Conservation (phyloP, 2,329 filamentous ascomycete species). For the Annulohypoxylon truncatum region DNA sequence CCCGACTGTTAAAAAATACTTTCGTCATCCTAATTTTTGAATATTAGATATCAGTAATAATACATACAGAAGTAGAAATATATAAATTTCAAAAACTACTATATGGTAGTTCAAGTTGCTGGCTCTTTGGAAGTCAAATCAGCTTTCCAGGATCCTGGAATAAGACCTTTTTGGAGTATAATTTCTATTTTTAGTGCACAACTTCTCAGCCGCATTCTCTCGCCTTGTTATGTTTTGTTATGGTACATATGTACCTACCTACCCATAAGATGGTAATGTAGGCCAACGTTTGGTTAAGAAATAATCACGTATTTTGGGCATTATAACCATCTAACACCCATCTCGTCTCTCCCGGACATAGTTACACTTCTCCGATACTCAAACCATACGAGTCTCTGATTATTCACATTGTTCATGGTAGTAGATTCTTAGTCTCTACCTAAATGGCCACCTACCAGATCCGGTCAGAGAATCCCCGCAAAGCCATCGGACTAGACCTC, state of each 20-base stretch:
- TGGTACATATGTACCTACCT: background rate
- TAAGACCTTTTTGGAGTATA: background rate
- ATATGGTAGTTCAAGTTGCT: background rate
- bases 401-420: slow-evolving; percentile 18
- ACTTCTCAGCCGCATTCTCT: background rate
- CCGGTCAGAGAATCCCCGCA: slow-evolving; percentile 8
- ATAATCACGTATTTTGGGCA: background rate
- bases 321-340: background rate
- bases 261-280: too few species aligned
- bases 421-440: slow-evolving; percentile 8
- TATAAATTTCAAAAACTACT: too few species aligned
- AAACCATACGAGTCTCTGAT: background rate
- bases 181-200: background rate
- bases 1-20: too few species aligned
- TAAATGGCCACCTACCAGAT: slow-evolving; percentile 31
- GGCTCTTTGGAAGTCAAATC: background rate
- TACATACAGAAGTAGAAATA: background rate
- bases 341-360: background rate
- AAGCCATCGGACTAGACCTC: slow-evolving; percentile 8
- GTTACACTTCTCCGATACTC: background rate
- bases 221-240: background rate
- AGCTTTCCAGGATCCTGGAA: background rate
- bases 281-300: background rate
- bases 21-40: too few species aligned
- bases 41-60: too few species aligned